phyloP scores from a whole-genome alignment of 176 grass and related monocot species.

The Triticum monococcum region DNA sequence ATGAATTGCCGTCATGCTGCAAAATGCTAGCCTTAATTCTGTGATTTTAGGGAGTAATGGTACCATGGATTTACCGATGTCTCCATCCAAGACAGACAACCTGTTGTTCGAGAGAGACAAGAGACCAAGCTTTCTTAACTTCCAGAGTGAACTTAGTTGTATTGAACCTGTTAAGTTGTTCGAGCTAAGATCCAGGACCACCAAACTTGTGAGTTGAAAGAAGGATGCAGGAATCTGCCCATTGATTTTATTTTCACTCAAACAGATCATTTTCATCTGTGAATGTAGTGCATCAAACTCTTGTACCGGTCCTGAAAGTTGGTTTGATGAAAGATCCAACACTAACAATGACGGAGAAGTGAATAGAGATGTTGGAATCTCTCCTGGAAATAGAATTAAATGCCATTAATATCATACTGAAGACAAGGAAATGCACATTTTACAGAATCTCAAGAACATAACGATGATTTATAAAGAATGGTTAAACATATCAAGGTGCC shows the following conservation, averaged over 20 bases:
- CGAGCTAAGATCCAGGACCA: background rate
- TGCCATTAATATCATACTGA: no score
- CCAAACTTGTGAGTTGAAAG: no score
- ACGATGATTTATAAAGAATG: no score
- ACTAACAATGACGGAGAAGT: background rate
- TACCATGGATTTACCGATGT: background rate
- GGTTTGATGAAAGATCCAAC: constrained; percentile 19
- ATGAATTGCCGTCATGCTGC: background rate
- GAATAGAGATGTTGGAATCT: constrained; percentile 8
- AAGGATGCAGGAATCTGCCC: no score
- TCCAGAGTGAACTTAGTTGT: background rate
- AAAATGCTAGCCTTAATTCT: background rate
- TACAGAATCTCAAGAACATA: no score
- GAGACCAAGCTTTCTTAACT: background rate
- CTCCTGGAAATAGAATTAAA: background rate
- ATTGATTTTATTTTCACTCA: no score
- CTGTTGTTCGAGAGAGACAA: background rate
- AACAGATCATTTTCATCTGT: no score
- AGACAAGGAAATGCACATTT: no score
- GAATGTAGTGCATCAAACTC: background rate
- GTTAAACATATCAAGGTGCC: no score
- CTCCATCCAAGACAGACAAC: background rate
- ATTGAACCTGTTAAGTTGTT: background rate
- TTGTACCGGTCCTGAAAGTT: background rate
- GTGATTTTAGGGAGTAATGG: background rate